Percentiles rank a stretch among this genome's conserved stretches.
phyloP scores from a whole-genome alignment of 1,284 basidiomycete genomes.

The Malassezia dermatis region DNA sequence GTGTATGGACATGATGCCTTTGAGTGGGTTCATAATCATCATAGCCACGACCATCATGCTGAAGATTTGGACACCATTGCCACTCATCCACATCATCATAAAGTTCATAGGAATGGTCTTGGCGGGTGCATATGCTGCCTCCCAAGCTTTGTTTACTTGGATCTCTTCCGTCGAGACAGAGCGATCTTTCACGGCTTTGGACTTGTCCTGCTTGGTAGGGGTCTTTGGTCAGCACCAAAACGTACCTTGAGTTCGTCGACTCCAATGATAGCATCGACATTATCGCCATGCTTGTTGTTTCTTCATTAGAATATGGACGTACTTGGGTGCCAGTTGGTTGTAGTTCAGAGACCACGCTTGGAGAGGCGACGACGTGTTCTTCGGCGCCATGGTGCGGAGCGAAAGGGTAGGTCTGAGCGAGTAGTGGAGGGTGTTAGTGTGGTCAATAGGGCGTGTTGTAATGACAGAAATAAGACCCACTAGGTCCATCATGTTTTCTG shows the following conservation, averaged over 20 bases:
- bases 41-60: conserved; percentile 46
- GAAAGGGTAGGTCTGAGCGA: neutral
- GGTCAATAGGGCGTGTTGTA: neutral
- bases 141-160: conserved; percentile 42
- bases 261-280: conserved; percentile 11
- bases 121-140: conserved; percentile 36
- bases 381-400: neutral
- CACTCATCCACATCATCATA: conserved; percentile 47
- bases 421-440: neutral
- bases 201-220: conserved; percentile 5
- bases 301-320: conserved; percentile 2
- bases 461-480: neutral
- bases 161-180: conserved; percentile 27
- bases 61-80: conserved; percentile 44
- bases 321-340: conserved; percentile 5
- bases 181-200: neutral
- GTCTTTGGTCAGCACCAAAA: neutral
- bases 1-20: conserved; percentile 28
- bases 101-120: conserved; percentile 44
- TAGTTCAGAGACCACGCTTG: conserved; percentile 7
- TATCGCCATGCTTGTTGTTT: neutral
- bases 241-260: conserved; percentile 2
- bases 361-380: conserved; percentile 3
- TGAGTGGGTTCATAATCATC: conserved; percentile 38
- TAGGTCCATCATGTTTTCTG: neutral